These are phyloP conservation scores for Cercophora newfieldiana DNA, from an alignment of 495 filamentous ascomycete genomes.

Conservation along the genomic window DNA sequence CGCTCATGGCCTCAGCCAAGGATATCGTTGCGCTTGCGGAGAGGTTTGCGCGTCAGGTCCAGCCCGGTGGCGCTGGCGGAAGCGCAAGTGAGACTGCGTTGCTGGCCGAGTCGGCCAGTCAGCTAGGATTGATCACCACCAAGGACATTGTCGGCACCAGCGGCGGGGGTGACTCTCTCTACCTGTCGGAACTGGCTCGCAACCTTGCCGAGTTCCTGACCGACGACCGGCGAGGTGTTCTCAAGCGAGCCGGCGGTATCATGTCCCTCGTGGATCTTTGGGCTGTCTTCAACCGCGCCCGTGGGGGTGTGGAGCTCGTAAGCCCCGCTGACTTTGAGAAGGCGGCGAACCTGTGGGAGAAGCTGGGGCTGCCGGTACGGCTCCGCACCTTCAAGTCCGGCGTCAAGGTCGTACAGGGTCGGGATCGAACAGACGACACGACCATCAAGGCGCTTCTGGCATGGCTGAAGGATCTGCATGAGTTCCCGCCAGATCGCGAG, in stretches of 20 bases:
- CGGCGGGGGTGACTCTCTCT: slow-evolving; percentile 52
- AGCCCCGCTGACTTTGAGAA: slow-evolving; percentile 90
- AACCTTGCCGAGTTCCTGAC: slow-evolving; percentile 93
- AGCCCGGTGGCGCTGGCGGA: slow-evolving; percentile 47
- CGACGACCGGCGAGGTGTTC: slow-evolving; percentile 78
- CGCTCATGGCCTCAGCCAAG: slow-evolving; percentile 95
- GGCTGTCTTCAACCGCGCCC: slow-evolving; percentile 95
- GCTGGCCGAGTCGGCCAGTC: slow-evolving; percentile 79
- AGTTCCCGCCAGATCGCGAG: slow-evolving; percentile 60
- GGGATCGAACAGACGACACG: slow-evolving; percentile 87
- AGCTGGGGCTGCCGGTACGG: slow-evolving; percentile 81
- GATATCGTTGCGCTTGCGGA: slow-evolving; percentile 93
- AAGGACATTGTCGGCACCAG: slow-evolving; percentile 74
- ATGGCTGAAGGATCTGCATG: slow-evolving; percentile 76
- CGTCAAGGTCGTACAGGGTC: slow-evolving; percentile 84
- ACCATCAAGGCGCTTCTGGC: slow-evolving; percentile 72
- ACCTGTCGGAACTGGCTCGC: slow-evolving; percentile 77
- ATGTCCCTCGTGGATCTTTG: slow-evolving; percentile 94
- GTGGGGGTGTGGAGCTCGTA: slow-evolving; percentile 91
- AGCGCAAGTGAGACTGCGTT: slow-evolving; percentile 65
- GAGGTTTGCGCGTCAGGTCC: slow-evolving; percentile 66
- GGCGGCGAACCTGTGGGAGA: slow-evolving; percentile 85
- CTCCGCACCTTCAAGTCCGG: slow-evolving; percentile 88
- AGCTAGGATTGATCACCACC: slow-evolving; percentile 84
- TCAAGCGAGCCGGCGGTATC: slow-evolving; percentile 85